Evolutionary conservation across 2,329 filamentous ascomycete species (phyloP).

Genomic region (Ophiostoma novo-ulmi): DNA sequence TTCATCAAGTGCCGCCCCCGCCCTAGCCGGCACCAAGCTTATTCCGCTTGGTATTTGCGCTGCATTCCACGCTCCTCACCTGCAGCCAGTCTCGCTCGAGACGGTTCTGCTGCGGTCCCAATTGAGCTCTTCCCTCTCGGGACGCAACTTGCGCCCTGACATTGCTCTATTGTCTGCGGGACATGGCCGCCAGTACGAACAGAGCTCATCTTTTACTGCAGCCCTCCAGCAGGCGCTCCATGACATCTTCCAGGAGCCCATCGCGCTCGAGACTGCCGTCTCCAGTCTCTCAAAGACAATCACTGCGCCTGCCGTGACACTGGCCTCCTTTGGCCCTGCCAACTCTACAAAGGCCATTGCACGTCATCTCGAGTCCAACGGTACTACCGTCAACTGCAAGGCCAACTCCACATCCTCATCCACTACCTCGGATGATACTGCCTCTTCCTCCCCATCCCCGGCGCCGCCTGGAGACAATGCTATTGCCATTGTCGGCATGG

Average conservation of each 20-base stretch:
- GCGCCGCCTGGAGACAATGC: conserved; percentile 10
- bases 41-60: conserved; percentile 47
- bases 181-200: conserved; percentile 36
- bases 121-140: conserved; percentile 41
- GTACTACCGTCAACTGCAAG: neutral
- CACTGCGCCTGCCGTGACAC: conserved; percentile 38
- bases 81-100: conserved; percentile 42
- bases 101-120: conserved; percentile 40
- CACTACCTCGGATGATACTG: conserved; percentile 52
- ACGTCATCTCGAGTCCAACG: conserved; percentile 38
- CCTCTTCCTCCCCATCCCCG: conserved; percentile 38
- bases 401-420: conserved; percentile 44
- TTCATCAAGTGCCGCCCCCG: conserved; percentile 34
- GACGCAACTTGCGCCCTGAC: conserved; percentile 47
- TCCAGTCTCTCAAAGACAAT: conserved; percentile 40
- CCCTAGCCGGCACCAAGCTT: conserved; percentile 40
- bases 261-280: conserved; percentile 46
- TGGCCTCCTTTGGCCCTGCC: conserved; percentile 48
- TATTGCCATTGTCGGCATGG: conserved; percentile 72
- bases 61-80: conserved; percentile 53
- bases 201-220: conserved; percentile 40
- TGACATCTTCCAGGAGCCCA: conserved; percentile 48
- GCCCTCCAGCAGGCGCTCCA: conserved; percentile 34
- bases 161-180: conserved; percentile 44
- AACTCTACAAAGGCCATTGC: conserved; percentile 45